These are phyloP conservation scores for Fraxinus floribunda DNA, from an alignment of 305 asterid genomes.

Conservation along the genomic window DNA sequence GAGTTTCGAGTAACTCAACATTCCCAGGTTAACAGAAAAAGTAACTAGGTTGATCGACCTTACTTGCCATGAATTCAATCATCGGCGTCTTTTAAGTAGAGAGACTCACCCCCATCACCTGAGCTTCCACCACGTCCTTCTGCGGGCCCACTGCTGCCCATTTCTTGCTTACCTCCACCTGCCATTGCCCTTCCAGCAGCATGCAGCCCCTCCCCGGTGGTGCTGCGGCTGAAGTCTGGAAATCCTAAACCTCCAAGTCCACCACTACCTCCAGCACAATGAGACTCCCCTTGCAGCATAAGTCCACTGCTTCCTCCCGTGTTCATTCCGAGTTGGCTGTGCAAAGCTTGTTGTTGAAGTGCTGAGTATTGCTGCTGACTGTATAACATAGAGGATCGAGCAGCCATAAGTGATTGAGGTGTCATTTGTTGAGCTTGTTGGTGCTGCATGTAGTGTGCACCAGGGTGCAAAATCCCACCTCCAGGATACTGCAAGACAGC, in stretches of 20 bases:
- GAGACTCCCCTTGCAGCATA: constrained; percentile 41
- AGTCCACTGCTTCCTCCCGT: constrained; percentile 38
- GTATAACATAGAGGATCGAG: constrained; percentile 48
- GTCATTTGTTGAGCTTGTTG: constrained; percentile 52
- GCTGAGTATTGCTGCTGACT: constrained; percentile 42
- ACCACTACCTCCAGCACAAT: constrained; percentile 26
- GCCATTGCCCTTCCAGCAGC: constrained; percentile 26
- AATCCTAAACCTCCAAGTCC: constrained; percentile 33
- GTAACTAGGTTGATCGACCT: neutral
- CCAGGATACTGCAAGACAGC: neutral
- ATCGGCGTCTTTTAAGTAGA: constrained; percentile 37
- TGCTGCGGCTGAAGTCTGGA: constrained; percentile 34
- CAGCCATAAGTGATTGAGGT: constrained; percentile 47
- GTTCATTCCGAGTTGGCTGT: constrained; percentile 41
- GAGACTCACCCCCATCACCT: constrained; percentile 41
- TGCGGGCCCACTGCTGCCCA: constrained; percentile 24
- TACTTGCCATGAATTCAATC: constrained; percentile 27
- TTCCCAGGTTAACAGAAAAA: neutral
- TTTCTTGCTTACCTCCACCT: constrained; percentile 37
- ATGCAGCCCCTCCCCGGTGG: constrained; percentile 22
- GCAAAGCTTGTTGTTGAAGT: constrained; percentile 40
- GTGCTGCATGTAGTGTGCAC: constrained; percentile 44
- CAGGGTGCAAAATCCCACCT: constrained; percentile 47
- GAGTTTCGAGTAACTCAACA: neutral
- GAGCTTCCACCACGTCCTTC: constrained; percentile 37